phyloP scores from a whole-genome alignment of 331 rosid genomes.

The Pyracantha coccinea region DNA sequence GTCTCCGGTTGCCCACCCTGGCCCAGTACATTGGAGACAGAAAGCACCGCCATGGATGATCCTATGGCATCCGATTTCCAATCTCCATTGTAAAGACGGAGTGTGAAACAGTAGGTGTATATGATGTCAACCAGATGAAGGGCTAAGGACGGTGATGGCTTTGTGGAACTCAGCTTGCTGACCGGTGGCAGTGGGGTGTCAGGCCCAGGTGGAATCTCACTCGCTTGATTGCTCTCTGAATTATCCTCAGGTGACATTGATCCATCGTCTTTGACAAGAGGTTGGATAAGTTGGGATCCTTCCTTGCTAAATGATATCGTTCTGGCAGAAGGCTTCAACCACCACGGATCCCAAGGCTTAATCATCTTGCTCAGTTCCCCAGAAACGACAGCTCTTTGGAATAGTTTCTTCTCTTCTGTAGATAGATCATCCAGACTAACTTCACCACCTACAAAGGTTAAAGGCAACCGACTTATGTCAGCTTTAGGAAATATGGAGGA shows the following conservation, averaged over 20 bases:
- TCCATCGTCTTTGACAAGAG: slow-evolving; percentile 28
- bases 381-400: slow-evolving; percentile 71
- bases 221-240: slow-evolving; percentile 26
- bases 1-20: slow-evolving; percentile 67
- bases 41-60: slow-evolving; percentile 54
- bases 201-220: slow-evolving; percentile 61
- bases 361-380: slow-evolving; percentile 92
- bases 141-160: slow-evolving; percentile 72
- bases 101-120: slow-evolving; percentile 71
- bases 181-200: slow-evolving; percentile 59
- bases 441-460: slow-evolving; percentile 50
- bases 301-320: slow-evolving; percentile 56
- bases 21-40: slow-evolving; percentile 69
- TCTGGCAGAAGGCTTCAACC: slow-evolving; percentile 71
- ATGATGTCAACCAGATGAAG: slow-evolving; percentile 76
- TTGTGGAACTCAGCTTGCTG: slow-evolving; percentile 57
- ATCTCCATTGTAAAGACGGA: slow-evolving; percentile 88
- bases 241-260: slow-evolving; percentile 9
- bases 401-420: slow-evolving; percentile 68
- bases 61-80: slow-evolving; percentile 75
- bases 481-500: slow-evolving; percentile 6
- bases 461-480: slow-evolving; percentile 13
- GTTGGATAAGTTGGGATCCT: slow-evolving; percentile 78
- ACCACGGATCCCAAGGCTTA: slow-evolving; percentile 98
- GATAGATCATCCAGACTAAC: slow-evolving; percentile 72